These are phyloP conservation scores for Salix koriyanagi DNA, from an alignment of 345 rosid species.

Conservation along the genomic window DNA sequence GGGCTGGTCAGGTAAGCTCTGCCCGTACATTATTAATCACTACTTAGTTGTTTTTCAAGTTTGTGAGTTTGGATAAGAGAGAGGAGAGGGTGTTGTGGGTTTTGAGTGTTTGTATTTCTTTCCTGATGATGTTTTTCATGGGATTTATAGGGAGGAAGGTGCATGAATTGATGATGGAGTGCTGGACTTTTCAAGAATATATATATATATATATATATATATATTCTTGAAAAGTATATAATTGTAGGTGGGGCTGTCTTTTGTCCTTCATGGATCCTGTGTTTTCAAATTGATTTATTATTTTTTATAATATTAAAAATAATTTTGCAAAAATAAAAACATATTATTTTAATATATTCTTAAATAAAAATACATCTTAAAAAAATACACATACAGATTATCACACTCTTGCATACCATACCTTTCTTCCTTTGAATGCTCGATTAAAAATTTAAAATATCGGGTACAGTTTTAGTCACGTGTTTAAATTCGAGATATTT, in stretches of 20 bases:
- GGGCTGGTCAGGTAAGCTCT: slow-evolving; percentile 31
- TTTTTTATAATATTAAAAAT: no score
- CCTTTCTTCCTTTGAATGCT: not conserved
- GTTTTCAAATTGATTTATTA: no score
- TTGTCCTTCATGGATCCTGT: not conserved
- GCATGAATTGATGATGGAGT: slow-evolving; percentile 23
- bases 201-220: no score
- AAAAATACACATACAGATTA: no score
- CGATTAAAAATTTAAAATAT: not conserved
- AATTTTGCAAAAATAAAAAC: no score
- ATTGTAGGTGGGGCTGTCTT: not conserved
- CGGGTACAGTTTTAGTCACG: not conserved
- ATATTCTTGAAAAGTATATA: no score
- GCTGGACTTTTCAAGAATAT: not conserved
- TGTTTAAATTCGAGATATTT: not conserved
- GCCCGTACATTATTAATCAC: slow-evolving; percentile 36
- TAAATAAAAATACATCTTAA: no score
- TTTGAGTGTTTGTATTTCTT: not conserved
- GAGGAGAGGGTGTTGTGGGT: not conserved
- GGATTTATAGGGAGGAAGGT: slow-evolving; percentile 27
- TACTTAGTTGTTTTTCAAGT: no score
- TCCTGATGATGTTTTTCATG: not conserved
- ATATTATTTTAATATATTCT: no score
- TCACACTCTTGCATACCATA: no score
- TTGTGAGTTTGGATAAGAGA: not conserved